These are phyloP conservation scores for Penicillium sp. DNA, from an alignment of 2,329 filamentous ascomycete genomes.

Conservation along the genomic window DNA sequence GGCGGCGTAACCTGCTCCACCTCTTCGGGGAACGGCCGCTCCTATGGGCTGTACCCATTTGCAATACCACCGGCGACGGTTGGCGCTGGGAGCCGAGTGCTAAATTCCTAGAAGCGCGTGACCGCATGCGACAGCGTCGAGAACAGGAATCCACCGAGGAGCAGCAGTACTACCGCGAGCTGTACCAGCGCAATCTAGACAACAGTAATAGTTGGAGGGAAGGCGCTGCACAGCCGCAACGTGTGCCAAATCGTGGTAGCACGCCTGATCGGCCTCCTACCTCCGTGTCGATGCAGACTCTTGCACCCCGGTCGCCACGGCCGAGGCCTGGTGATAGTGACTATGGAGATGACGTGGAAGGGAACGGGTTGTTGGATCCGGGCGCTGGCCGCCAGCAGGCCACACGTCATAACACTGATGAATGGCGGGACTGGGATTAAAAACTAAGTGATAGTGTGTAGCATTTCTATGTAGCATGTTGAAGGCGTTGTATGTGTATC, in stretches of 20 bases:
- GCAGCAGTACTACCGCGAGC: slow-evolving; percentile 34
- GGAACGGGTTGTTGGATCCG: slow-evolving; percentile 19
- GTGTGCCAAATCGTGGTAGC: slow-evolving; percentile 19
- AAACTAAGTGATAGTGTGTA: slow-evolving; percentile 27
- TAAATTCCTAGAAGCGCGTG: slow-evolving; percentile 67
- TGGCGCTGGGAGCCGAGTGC: slow-evolving; percentile 89
- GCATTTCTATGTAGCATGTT: slow-evolving; percentile 3
- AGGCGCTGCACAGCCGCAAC: slow-evolving; percentile 17
- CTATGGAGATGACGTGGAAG: slow-evolving; percentile 32
- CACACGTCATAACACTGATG: slow-evolving; percentile 27
- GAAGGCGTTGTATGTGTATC: slow-evolving; percentile 3
- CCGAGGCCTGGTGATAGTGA: slow-evolving; percentile 36
- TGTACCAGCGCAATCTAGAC: slow-evolving; percentile 36
- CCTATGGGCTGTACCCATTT: slow-evolving; percentile 77
- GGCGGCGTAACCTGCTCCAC: slow-evolving; percentile 73
- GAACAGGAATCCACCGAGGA: slow-evolving; percentile 32
- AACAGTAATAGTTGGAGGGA: slow-evolving; percentile 31
- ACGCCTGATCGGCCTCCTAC: slow-evolving; percentile 37
- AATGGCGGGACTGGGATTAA: slow-evolving; percentile 43
- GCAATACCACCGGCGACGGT: slow-evolving; percentile 84
- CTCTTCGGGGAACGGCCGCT: slow-evolving; percentile 72
- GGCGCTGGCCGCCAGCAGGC: slow-evolving; percentile 14
- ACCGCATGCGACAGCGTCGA: slow-evolving; percentile 29
- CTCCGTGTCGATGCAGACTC: slow-evolving; percentile 45
- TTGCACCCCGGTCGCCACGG: slow-evolving; percentile 40